These are phyloP conservation scores for Globisporangium middletonii DNA, from an alignment of 352 stramenopile genomes.

Conservation along the genomic window DNA sequence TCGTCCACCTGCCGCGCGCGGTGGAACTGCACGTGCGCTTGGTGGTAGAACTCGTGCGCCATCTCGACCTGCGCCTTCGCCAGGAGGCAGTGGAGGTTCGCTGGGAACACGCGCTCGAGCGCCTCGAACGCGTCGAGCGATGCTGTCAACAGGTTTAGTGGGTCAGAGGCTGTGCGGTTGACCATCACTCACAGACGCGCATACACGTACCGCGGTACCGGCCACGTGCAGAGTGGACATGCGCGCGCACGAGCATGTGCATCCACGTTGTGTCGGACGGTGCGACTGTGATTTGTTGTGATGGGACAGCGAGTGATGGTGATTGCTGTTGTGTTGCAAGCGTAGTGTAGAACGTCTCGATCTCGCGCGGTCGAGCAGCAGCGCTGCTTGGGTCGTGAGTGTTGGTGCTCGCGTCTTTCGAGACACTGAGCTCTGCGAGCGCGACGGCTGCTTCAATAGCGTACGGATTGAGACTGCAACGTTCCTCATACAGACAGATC, in stretches of 20 bases:
- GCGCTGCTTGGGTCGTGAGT: background rate
- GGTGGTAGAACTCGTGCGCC: slow-evolving; percentile 52
- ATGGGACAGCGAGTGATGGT: background rate
- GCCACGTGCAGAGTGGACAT: slow-evolving; percentile 39
- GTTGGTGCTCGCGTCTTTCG: slow-evolving; percentile 28
- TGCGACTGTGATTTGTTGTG: slow-evolving; percentile 5
- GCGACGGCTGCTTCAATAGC: slow-evolving; percentile 74
- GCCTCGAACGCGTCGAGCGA: slow-evolving; percentile 31
- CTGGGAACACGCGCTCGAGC: slow-evolving; percentile 44
- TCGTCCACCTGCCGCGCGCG: slow-evolving; percentile 60
- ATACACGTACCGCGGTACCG: slow-evolving; percentile 30
- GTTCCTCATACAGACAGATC: background rate
- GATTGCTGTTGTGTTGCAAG: slow-evolving; percentile 2
- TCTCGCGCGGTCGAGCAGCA: slow-evolving; percentile 23
- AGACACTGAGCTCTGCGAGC: slow-evolving; percentile 44
- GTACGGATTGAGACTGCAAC: slow-evolving; percentile 52
- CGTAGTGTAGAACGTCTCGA: slow-evolving; percentile 45
- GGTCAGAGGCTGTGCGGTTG: background rate
- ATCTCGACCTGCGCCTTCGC: slow-evolving; percentile 53
- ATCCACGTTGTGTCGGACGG: slow-evolving; percentile 44
- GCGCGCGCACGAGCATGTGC: slow-evolving; percentile 42
- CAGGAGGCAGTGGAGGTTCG: slow-evolving; percentile 59
- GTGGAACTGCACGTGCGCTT: slow-evolving; percentile 46
- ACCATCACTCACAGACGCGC: background rate
- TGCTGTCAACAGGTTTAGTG: slow-evolving; percentile 11